phyloP scores from a whole-genome alignment of 2,329 filamentous ascomycete species.

The Ophiocordyceps robertsii region DNA sequence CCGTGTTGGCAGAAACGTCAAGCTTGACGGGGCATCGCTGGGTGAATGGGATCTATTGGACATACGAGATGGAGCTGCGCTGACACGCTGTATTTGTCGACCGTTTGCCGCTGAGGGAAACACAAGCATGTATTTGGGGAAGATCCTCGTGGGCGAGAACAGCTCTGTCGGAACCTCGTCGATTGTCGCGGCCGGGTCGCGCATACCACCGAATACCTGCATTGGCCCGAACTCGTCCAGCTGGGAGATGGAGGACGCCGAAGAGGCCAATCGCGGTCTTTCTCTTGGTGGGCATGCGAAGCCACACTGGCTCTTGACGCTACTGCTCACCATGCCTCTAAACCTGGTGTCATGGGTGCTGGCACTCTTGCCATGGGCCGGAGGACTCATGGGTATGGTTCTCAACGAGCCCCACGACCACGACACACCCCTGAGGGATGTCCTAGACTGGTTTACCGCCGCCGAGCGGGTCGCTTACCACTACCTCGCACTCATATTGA shows the following conservation, averaged over 20 bases:
- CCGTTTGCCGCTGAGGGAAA: conserved; percentile 43
- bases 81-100: conserved; percentile 33
- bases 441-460: conserved; percentile 35
- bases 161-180: conserved; percentile 33
- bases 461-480: conserved; percentile 33
- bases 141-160: conserved; percentile 33
- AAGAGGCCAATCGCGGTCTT: conserved; percentile 32
- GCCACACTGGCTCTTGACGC: conserved; percentile 29
- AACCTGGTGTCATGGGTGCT: conserved; percentile 23
- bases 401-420: conserved; percentile 17
- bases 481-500: conserved; percentile 31
- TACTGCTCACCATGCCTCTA: conserved; percentile 29
- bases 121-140: conserved; percentile 41
- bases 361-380: conserved; percentile 30
- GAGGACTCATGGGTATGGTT: conserved; percentile 31
- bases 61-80: conserved; percentile 32
- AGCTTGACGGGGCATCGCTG: conserved; percentile 26
- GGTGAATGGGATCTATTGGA: conserved; percentile 46
- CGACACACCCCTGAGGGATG: conserved; percentile 22
- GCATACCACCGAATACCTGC: conserved; percentile 32
- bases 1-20: conserved; percentile 36
- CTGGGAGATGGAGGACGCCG: conserved; percentile 36
- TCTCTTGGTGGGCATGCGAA: conserved; percentile 21
- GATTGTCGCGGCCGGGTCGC: conserved; percentile 35
- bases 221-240: conserved; percentile 44